Conservation (phyloP, 1,284 basidiomycete genomes). For the Sanguinoderma infundibulare region DNA sequence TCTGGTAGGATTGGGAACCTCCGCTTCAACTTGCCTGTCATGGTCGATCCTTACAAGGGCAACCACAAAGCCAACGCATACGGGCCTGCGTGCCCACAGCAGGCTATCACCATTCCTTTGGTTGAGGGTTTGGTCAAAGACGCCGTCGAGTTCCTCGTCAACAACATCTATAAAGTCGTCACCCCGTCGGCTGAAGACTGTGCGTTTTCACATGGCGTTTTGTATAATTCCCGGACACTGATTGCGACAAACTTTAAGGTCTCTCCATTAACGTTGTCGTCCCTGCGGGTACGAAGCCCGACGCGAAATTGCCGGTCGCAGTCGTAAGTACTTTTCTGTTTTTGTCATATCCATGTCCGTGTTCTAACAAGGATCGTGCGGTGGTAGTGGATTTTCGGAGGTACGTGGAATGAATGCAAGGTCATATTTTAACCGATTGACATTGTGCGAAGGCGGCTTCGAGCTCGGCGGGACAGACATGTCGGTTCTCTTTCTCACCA, state of each 20-base stretch:
- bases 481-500: not conserved
- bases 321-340: not conserved
- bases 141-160: conserved; percentile 41
- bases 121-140: conserved; percentile 38
- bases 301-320: conserved; percentile 13
- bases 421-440: conserved; percentile 5
- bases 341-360: not conserved
- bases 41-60: conserved; percentile 36
- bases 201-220: conserved; percentile 31
- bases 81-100: conserved; percentile 44
- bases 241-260: not conserved
- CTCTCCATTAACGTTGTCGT: conserved; percentile 21
- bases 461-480: conserved; percentile 23
- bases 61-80: conserved; percentile 33
- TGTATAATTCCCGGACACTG: not conserved
- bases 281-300: conserved; percentile 12
- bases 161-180: conserved; percentile 38
- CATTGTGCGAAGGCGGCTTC: conserved; percentile 30
- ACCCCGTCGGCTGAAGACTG: conserved; percentile 51
- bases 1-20: conserved; percentile 22
- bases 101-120: conserved; percentile 32
- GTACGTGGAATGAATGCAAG: no score
- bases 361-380: not conserved
- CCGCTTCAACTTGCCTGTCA: conserved; percentile 41
- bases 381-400: conserved; percentile 58